Conservation (phyloP, 2,329 filamentous ascomycete species). For the Camptophora hylomeconis region DNA sequence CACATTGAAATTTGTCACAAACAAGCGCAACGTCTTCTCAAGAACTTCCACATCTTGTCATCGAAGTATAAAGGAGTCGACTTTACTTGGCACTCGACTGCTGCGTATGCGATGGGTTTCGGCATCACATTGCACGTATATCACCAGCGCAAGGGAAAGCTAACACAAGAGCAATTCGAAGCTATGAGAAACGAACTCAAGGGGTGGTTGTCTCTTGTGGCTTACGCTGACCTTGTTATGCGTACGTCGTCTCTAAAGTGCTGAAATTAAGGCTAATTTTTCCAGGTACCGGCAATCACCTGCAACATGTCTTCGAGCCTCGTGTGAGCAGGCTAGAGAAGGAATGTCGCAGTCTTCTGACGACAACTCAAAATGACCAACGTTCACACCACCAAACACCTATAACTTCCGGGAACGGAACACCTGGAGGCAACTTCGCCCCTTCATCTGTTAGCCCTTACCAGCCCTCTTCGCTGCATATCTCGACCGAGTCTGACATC, state of each 20-base stretch:
- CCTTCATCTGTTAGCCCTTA: slow-evolving; percentile 4
- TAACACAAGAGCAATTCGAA: slow-evolving; percentile 15
- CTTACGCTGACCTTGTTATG: slow-evolving; percentile 16
- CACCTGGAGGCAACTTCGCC: slow-evolving; percentile 3
- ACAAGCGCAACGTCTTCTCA: slow-evolving; percentile 18
- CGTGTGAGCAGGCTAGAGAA: slow-evolving; percentile 15
- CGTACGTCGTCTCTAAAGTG: slow-evolving; percentile 6
- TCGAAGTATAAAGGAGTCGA: slow-evolving; percentile 17
- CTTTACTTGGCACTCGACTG: slow-evolving; percentile 17
- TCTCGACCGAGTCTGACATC: too few relatives aligned
- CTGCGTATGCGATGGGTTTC: slow-evolving; percentile 15
- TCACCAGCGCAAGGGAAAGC: slow-evolving; percentile 6
- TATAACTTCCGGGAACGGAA: not conserved
- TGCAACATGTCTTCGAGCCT: slow-evolving; percentile 13
- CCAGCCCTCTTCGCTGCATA: slow-evolving; percentile 6
- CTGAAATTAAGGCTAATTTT: not conserved
- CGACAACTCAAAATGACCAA: slow-evolving; percentile 2
- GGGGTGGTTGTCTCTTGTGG: slow-evolving; percentile 16
- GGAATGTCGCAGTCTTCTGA: slow-evolving; percentile 10
- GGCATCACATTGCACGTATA: slow-evolving; percentile 16
- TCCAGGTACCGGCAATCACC: slow-evolving; percentile 13
- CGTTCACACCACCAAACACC: slow-evolving; percentile 5
- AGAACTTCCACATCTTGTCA: slow-evolving; percentile 17
- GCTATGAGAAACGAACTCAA: slow-evolving; percentile 17
- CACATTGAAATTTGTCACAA: slow-evolving; percentile 22